Evolutionary conservation across 805 yeast species (phyloP), one percentile per base, ranked within the genome.

Genomic region (Ogataea ganodermae): DNA sequence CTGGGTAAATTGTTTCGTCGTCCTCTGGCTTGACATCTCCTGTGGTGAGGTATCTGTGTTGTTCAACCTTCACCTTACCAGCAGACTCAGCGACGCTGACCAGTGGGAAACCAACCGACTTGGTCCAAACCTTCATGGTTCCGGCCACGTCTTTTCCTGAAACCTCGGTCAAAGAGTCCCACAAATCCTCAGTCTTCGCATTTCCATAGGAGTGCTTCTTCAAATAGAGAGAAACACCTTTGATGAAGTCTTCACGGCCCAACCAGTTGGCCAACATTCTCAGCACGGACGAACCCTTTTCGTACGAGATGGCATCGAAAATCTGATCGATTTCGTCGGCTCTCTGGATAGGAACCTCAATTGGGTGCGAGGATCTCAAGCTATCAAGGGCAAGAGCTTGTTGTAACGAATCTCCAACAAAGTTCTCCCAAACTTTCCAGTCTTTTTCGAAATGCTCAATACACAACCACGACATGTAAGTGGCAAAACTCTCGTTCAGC

Each of bases 401-500:
- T 57, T 79, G 81, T 48, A 80, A 63, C 3, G 84, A 75, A 35
- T 76, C 80, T 44, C 80, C 74, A 28, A 79, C 79, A 47, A 78
- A 79, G n/a, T 71, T 71, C 49, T 74, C 79, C 74, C 86, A 85
- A 32, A 85, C 83, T 61, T 86, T 84, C 95, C 96, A 88, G 50
- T 82, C 85, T 24, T 92, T 91, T 65, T 78, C 83, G 58, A 88
- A 76, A 56, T 76, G 72, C 61, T 85, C 81, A 47, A 84, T 82
- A 16, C 92, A 84, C 50, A 76, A 72, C 76, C 79, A 86, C 1
- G 89, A 86, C 69, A 86, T 86, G 84, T 89, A 88, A 28, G 96
- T 89, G 14, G 96, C 96, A 68, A 88, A 88, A 32, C 94, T 92
- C 70, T 88, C 96, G 64, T 88, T 88, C 53, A 88, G 78, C 96